Base-by-base conservation (phyloP, 1,284 basidiomycete species). In the Apiotrichum laibachii region DNA sequence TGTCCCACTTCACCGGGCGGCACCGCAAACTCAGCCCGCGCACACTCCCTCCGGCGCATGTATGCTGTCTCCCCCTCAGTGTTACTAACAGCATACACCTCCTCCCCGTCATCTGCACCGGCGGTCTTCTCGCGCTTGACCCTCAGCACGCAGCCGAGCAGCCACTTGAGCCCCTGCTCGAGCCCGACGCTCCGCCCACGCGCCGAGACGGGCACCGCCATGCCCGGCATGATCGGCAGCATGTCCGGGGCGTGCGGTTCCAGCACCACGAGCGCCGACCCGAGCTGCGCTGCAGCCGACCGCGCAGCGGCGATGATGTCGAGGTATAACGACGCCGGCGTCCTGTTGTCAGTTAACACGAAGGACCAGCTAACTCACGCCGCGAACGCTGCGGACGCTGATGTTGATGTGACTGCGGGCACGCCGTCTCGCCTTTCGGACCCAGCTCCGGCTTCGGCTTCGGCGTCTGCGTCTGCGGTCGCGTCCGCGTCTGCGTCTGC, bases 291-390 rank as follows among this genome's bases (percentile, higher is more conserved):
- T 7, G 64, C 58, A 1, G 67, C 58, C 2, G 67, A 57, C 47
- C 60, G 59, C 7, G 66, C 62, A 1, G 68, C 67, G 13, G 72
- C 47, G 4, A 73, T 51, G 15, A 73, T 13, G 31, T 70, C 66
- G 50, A 76, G 65, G 48, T 76, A 76, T 40, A 67, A 65, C 18
- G 68, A 61, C 9, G 72, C 60, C 19, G 62, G 61, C 2, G 64
- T 57, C 1, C 72, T 76, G 52, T 2, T 16, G 55, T 67, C 49
- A 60, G 55, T 16, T 10, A 44, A 21, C 3, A 21, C 10, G 43
- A 44, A 39, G 37, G 43, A 21, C 19, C 16, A 43, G 19, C n/a
- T n/a, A 44, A 69, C 69, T 54, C 55, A 46, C 15, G 55, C n/a
- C 35, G 55, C 63, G 57, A 68, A 66, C 26, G 35, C 11, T 16